Evolutionary conservation across 1,284 basidiomycete genomes (phyloP).

Genomic region (Athelia psychrophila): DNA sequence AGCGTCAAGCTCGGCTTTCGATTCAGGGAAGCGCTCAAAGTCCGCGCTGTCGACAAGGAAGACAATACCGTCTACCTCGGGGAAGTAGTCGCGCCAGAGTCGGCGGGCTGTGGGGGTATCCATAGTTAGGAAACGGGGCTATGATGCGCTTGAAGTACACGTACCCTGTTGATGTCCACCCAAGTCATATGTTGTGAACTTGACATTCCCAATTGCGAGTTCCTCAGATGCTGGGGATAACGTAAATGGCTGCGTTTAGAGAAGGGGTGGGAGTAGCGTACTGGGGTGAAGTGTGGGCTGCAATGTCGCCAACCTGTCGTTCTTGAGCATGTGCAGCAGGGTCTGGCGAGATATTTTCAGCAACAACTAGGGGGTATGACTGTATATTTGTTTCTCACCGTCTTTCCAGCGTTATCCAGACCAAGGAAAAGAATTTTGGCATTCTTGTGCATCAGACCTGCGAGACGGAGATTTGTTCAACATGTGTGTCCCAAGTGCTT

Average conservation of each 20-base stretch:
- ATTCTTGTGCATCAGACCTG: slow-evolving; percentile 97
- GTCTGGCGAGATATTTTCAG: slow-evolving; percentile 56
- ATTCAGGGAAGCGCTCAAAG: slow-evolving; percentile 93
- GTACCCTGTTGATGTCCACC: slow-evolving; percentile 96
- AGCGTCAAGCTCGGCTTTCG: slow-evolving; percentile 95
- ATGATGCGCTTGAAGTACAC: slow-evolving; percentile 19
- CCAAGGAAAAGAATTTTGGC: slow-evolving; percentile 99
- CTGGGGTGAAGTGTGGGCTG: slow-evolving; percentile 99
- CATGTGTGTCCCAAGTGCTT: not conserved
- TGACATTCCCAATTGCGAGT: slow-evolving; percentile 97
- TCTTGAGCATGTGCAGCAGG: slow-evolving; percentile 99
- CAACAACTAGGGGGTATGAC: not conserved
- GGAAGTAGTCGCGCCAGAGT: slow-evolving; percentile 99
- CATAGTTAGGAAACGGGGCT: not conserved
- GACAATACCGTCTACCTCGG: slow-evolving; percentile 98
- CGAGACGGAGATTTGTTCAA: not conserved
- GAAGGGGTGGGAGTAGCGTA: slow-evolving; percentile 31
- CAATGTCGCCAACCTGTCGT: slow-evolving; percentile 95
- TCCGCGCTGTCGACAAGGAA: slow-evolving; percentile 98
- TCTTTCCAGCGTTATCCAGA: slow-evolving; percentile 99
- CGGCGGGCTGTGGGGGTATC: slow-evolving; percentile 72
- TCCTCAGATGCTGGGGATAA: slow-evolving; percentile 88
- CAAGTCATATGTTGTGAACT: slow-evolving; percentile 98
- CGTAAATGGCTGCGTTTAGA: slow-evolving; percentile 6
- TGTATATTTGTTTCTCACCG: slow-evolving; percentile 57